These are phyloP conservation scores for Aureobasidium sp. DNA, from an alignment of 2,329 filamentous ascomycete species.

Conservation along the genomic window DNA sequence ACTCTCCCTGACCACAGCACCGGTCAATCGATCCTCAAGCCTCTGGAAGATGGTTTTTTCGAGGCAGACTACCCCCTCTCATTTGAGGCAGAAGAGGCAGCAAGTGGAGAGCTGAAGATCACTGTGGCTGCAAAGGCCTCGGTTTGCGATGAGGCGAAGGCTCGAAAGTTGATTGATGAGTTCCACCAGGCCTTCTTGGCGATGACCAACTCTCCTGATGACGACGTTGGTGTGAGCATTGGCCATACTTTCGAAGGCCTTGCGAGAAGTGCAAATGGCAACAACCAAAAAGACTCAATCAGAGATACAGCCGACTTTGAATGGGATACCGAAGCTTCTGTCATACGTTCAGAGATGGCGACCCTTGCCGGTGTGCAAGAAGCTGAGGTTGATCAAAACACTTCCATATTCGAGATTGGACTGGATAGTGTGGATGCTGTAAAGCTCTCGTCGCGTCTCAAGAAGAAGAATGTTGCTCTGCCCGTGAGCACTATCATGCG, in stretches of 20 bases:
- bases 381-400: conserved; percentile 48
- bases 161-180: conserved; percentile 35
- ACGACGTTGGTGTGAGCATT: conserved; percentile 20
- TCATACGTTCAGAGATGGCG: conserved; percentile 57
- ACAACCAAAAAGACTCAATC: conserved; percentile 13
- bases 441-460: conserved; percentile 69
- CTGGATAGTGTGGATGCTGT: conserved; percentile 91
- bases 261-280: conserved; percentile 14
- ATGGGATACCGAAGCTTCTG: conserved; percentile 51
- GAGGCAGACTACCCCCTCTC: conserved; percentile 68
- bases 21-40: background rate
- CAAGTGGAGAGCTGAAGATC: conserved; percentile 44
- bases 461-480: conserved; percentile 52
- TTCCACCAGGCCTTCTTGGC: conserved; percentile 37
- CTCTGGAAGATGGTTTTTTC: conserved; percentile 12
- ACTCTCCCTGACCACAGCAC: background rate
- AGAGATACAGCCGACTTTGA: conserved; percentile 38
- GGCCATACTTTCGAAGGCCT: conserved; percentile 10
- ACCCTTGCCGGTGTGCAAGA: conserved; percentile 49
- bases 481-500: conserved; percentile 73
- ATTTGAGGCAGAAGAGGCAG: conserved; percentile 59
- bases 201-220: conserved; percentile 31
- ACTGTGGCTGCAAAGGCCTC: conserved; percentile 54
- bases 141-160: conserved; percentile 31
- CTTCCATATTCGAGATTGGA: conserved; percentile 72